Evolutionary conservation across 768 basidiomycete species (phyloP).

Genomic region (Tylopilus intermedius): DNA sequence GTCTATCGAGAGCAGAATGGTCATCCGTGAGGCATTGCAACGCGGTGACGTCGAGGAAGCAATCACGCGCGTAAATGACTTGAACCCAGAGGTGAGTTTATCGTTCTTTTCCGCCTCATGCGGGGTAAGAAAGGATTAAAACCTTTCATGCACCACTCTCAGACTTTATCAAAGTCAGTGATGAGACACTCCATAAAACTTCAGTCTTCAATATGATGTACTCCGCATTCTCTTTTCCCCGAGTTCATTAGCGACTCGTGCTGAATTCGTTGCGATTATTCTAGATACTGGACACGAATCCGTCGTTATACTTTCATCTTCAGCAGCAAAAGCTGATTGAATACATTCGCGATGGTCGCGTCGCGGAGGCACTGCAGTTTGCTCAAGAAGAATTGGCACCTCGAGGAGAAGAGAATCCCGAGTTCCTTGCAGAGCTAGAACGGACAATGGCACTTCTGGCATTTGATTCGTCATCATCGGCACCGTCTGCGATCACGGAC

Average conservation of each 20-base stretch:
- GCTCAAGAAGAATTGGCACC: slow-evolving; percentile 93
- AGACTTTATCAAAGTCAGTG: slow-evolving; percentile 57
- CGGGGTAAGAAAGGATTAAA: slow-evolving; percentile 67
- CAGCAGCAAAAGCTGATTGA: slow-evolving; percentile 97
- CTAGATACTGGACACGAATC: slow-evolving; percentile 96
- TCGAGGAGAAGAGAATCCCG: slow-evolving; percentile 81
- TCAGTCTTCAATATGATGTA: slow-evolving; percentile 94
- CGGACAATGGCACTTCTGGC: slow-evolving; percentile 91
- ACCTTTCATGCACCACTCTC: slow-evolving; percentile 82
- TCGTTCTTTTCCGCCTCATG: slow-evolving; percentile 1
- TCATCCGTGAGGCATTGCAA: slow-evolving; percentile 89
- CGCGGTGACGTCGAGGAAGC: slow-evolving; percentile 94
- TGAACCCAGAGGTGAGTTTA: slow-evolving; percentile 85
- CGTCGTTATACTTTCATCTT: slow-evolving; percentile 88
- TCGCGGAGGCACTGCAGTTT: slow-evolving; percentile 76
- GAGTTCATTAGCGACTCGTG: neutral
- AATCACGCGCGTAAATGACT: slow-evolving; percentile 90
- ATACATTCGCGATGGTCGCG: slow-evolving; percentile 76
- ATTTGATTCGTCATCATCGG: slow-evolving; percentile 57
- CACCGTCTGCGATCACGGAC: slow-evolving; percentile 64
- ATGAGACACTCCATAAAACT: slow-evolving; percentile 78
- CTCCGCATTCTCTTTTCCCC: neutral
- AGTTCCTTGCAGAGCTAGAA: slow-evolving; percentile 89
- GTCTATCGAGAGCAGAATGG: slow-evolving; percentile 90
- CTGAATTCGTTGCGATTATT: slow-evolving; percentile 17